These are phyloP conservation scores for Massariosphaeria phaeospora DNA, from an alignment of 495 filamentous ascomycete genomes.

Conservation along the genomic window DNA sequence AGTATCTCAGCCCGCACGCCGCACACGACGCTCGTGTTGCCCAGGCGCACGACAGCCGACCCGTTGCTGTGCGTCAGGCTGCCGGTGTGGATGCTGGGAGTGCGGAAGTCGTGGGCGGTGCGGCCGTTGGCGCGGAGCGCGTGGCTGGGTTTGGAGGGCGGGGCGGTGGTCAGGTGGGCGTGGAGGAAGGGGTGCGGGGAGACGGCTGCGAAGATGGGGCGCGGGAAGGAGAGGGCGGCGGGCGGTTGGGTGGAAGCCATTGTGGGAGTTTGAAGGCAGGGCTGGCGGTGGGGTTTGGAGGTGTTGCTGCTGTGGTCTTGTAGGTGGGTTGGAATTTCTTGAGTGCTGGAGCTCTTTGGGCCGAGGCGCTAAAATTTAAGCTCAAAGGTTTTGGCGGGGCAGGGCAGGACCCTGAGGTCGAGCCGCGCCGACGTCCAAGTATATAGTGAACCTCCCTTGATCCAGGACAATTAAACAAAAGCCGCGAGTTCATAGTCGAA, in stretches of 20 bases:
- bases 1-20: slow-evolving; percentile 84
- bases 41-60: slow-evolving; percentile 77
- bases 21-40: slow-evolving; percentile 88
- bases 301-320: slow-evolving; percentile 3
- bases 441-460: no score
- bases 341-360: not conserved
- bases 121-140: slow-evolving; percentile 79
- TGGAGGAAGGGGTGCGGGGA: slow-evolving; percentile 85
- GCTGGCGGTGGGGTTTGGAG: not conserved
- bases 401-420: no score
- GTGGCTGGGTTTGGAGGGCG: slow-evolving; percentile 49
- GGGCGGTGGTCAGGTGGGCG: slow-evolving; percentile 67
- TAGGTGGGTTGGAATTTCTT: slow-evolving; percentile 1
- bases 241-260: slow-evolving; percentile 6
- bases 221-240: slow-evolving; percentile 62
- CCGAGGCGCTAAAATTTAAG: slow-evolving; percentile 18
- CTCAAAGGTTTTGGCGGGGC: slow-evolving; percentile 1
- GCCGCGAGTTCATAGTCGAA: no score
- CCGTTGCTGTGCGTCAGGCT: slow-evolving; percentile 84
- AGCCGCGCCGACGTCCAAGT: no score
- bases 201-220: slow-evolving; percentile 80
- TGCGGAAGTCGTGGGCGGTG: slow-evolving; percentile 59
- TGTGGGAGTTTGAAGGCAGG: not conserved
- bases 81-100: slow-evolving; percentile 65
- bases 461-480: no score